Evolutionary conservation across 2,329 filamentous ascomycete genomes (phyloP), one percentile per base, ranked within the genome.

Genomic region (Pezizomycotina sp.): DNA sequence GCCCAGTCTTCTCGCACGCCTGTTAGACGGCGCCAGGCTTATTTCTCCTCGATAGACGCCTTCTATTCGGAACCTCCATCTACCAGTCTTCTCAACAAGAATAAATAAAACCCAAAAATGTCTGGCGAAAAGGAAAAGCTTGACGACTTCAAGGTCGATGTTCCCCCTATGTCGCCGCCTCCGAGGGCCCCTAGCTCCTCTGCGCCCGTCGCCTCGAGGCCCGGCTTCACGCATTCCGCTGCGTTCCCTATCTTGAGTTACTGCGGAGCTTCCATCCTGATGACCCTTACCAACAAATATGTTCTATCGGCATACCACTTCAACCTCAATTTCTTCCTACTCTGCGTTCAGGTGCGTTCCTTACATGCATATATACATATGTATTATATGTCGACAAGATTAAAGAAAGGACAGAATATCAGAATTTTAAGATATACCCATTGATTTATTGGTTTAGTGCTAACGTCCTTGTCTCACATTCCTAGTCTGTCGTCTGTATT

Each of bases 281-380:
- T 98, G 89, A 98, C 89, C 5, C 80, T 93, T n/a, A 89, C 91
- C 58, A 98, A 98, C 64, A 98, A 98, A 67, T 98, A 91, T 58
- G 84, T 93, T 46, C 72, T 98, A 29, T 93, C 82, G 5, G 89
- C 89, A 43, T 68, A 69, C 33, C 71, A 77, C 49, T 98, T 91
- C 71, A 98, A 98, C 61, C 62, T 98, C 53, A 92, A 92, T 61
- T 92, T 95, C 61, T 81, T 98, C 61, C 77, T 93, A 52, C 71
- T 98, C 42, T 77, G 73, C 44, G 69, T 95, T 43, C 89, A 95
- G 74, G 86, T 93, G 71, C 53, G 71, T 9, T 26, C 26, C 6
- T 21, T 27, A 18, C 35, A 30, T 9, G n/a, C 23, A 7, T 13
- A 14, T 34, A 7, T 27, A n/a, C n/a, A n/a, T n/a, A n/a, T n/a